A percentile compares a stretch with the other conserved stretches of the same genome.
Conservation (phyloP, 805 yeast species). For the Grigorovia yakushimaensis region DNA sequence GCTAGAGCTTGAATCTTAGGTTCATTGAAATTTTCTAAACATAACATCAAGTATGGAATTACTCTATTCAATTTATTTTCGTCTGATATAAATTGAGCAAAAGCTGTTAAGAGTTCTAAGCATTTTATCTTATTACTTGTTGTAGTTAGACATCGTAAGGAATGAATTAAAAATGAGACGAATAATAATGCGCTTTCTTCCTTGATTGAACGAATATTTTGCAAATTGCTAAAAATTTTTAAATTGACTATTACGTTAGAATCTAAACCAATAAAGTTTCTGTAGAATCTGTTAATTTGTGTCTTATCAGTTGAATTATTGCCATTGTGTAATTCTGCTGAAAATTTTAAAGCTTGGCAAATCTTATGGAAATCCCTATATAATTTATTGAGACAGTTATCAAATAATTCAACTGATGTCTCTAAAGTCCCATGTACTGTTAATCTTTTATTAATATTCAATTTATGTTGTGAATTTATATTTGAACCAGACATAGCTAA, state of each 20-base stretch:
- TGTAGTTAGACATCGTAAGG: conserved; percentile 16
- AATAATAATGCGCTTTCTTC: conserved; percentile 24
- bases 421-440: conserved; percentile 11
- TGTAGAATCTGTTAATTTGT: not conserved
- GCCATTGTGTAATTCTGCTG: conserved; percentile 1
- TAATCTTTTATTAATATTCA: conserved; percentile 6
- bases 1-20: conserved; percentile 60
- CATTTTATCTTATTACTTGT: conserved; percentile 35
- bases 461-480: not conserved
- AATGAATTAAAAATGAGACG: conserved; percentile 20
- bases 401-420: conserved; percentile 12
- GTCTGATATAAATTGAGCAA: conserved; percentile 70
- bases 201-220: conserved; percentile 6
- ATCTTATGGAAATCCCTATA: conserved; percentile 46
- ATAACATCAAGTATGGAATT: conserved; percentile 66
- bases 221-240: not conserved
- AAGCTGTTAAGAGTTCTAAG: conserved; percentile 63
- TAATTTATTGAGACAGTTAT: conserved; percentile 40
- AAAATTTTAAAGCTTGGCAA: conserved; percentile 16
- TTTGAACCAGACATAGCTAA: conserved; percentile 24
- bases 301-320: not conserved
- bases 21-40: conserved; percentile 54
- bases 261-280: not conserved
- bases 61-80: conserved; percentile 80
- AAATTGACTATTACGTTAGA: not conserved